A percentile compares a stretch with the other conserved stretches of the same genome.
phyloP scores from a whole-genome alignment of 371 early-diverging fungal genomes.

The Quaeritorhiza haematococci region DNA sequence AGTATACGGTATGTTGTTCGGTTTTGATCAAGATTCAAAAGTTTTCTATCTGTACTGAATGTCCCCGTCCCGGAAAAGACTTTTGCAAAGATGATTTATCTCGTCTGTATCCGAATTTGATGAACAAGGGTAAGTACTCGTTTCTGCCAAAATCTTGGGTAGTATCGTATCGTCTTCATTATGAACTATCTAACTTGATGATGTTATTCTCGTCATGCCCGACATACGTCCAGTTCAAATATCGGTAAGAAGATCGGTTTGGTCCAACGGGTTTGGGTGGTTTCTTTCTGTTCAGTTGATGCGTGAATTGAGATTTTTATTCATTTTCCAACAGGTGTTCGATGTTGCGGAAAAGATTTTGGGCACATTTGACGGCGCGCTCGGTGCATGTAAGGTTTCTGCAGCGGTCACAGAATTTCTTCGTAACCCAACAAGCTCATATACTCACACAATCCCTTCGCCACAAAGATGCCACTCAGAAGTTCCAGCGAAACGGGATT shows the following conservation, averaged over 20 bases:
- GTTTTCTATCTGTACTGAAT: too few relatives aligned
- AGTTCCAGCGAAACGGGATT: conserved; percentile 70
- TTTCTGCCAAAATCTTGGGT: too few relatives aligned
- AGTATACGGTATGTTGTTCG: too few relatives aligned
- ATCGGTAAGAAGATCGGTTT: too few relatives aligned
- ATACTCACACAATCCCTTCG: not conserved
- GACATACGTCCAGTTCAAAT: conserved; percentile 55
- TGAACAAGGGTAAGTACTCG: conserved; percentile 34
- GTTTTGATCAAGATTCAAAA: too few relatives aligned
- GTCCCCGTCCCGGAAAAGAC: too few relatives aligned
- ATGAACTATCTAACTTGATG: not conserved
- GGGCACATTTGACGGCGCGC: conserved; percentile 69
- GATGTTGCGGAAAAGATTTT: conserved; percentile 75
- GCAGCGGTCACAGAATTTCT: not conserved
- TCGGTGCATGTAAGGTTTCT: conserved; percentile 42
- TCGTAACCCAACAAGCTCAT: not conserved
- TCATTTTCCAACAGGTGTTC: too few relatives aligned
- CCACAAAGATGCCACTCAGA: conserved; percentile 47
- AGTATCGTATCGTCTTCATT: too few relatives aligned
- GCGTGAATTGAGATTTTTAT: too few relatives aligned
- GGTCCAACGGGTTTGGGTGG: too few relatives aligned
- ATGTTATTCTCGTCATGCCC: not conserved
- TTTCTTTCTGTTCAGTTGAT: too few relatives aligned
- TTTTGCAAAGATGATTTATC: conserved; percentile 76
- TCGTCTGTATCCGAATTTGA: conserved; percentile 56